A percentile compares a stretch with the other conserved stretches of the same genome.
These are phyloP conservation scores for Pholiota adiposa DNA, from an alignment of 1,284 basidiomycete species.

Conservation along the genomic window DNA sequence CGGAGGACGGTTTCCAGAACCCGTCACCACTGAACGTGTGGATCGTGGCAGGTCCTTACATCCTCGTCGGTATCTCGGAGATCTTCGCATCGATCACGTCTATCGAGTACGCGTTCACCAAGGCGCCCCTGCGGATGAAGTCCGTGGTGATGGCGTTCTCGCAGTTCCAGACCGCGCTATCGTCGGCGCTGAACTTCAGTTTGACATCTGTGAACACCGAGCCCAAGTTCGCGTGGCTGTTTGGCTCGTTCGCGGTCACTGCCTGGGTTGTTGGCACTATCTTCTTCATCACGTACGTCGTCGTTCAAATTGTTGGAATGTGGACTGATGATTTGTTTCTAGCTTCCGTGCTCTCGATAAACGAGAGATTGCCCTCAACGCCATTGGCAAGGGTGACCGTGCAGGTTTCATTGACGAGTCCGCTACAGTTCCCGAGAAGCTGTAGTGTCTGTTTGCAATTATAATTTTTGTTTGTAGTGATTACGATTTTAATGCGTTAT, in stretches of 20 bases:
- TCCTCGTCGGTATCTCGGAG: conserved; percentile 53
- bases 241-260: conserved; percentile 48
- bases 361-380: conserved; percentile 48
- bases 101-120: conserved; percentile 69
- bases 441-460: not conserved
- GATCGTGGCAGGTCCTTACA: conserved; percentile 51
- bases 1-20: conserved; percentile 29
- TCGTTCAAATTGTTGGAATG: not conserved
- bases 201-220: conserved; percentile 47
- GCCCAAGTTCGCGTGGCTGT: conserved; percentile 46
- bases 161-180: conserved; percentile 57
- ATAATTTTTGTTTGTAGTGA: not conserved
- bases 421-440: not conserved
- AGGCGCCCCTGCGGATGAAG: conserved; percentile 60
- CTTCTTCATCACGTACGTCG: conserved; percentile 42
- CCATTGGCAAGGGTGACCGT: conserved; percentile 45
- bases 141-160: conserved; percentile 58
- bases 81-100: conserved; percentile 71
- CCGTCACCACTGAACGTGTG: conserved; percentile 53
- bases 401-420: conserved; percentile 39
- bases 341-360: conserved; percentile 56
- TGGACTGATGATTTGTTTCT: conserved; percentile 26
- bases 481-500: not conserved
- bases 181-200: conserved; percentile 50
- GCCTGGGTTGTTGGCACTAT: conserved; percentile 53